These are phyloP conservation scores for Torulaspora franciscae DNA, from an alignment of 805 yeast species.

Conservation along the genomic window DNA sequence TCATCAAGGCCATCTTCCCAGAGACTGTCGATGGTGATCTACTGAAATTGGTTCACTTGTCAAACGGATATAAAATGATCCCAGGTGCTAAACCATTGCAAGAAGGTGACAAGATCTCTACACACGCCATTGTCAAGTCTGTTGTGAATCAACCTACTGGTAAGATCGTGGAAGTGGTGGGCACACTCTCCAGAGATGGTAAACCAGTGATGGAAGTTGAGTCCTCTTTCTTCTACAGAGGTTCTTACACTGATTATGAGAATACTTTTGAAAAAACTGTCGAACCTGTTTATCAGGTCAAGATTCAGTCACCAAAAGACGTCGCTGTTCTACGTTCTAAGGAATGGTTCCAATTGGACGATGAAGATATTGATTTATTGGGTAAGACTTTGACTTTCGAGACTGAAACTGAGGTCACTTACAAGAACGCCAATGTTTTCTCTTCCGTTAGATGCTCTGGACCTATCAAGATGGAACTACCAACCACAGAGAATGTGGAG, in stretches of 20 bases:
- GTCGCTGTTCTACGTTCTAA: constrained; percentile 89
- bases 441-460: constrained; percentile 81
- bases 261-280: constrained; percentile 85
- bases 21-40: constrained; percentile 93
- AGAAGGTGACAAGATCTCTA: constrained; percentile 78
- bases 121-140: constrained; percentile 80
- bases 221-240: constrained; percentile 95
- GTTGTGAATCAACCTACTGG: constrained; percentile 90
- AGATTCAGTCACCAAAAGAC: constrained; percentile 72
- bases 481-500: constrained; percentile 82
- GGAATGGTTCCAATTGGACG: constrained; percentile 93
- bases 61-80: constrained; percentile 88
- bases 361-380: constrained; percentile 62
- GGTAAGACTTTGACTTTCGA: constrained; percentile 83
- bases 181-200: constrained; percentile 72
- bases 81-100: constrained; percentile 88
- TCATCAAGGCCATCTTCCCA: constrained; percentile 98
- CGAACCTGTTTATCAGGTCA: constrained; percentile 82
- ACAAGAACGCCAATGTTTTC: constrained; percentile 69
- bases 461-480: constrained; percentile 78
- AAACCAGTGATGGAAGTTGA: constrained; percentile 87
- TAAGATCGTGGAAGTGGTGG: constrained; percentile 92
- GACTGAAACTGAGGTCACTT: constrained; percentile 76
- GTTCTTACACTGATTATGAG: constrained; percentile 78
- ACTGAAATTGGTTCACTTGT: constrained; percentile 86